phyloP scores from a whole-genome alignment of 2,329 filamentous ascomycete genomes.

The Lasiodiplodia hormozganensis region DNA sequence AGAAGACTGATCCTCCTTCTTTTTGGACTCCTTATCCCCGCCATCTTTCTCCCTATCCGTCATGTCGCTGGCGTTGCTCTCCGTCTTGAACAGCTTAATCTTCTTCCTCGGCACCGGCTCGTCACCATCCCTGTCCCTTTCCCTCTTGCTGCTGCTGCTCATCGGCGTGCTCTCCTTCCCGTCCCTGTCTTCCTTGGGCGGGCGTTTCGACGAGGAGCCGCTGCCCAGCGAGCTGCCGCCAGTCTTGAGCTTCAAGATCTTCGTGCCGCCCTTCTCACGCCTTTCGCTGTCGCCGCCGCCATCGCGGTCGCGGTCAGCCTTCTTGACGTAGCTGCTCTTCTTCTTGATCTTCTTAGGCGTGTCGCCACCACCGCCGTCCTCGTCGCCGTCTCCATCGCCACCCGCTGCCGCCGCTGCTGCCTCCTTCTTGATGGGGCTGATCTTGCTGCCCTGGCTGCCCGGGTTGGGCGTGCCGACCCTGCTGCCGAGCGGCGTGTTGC shows the following conservation, averaged over 20 bases:
- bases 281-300: constrained; percentile 40
- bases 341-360: constrained; percentile 59
- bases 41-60: constrained; percentile 7
- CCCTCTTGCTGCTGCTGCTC: neutral
- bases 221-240: neutral
- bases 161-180: constrained; percentile 33
- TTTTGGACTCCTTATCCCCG: neutral
- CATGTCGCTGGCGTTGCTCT: constrained; percentile 15
- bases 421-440: constrained; percentile 40
- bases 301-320: constrained; percentile 45
- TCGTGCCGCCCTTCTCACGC: constrained; percentile 40
- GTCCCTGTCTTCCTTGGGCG: constrained; percentile 31
- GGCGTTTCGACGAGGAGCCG: constrained; percentile 14
- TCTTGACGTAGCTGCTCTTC: constrained; percentile 52
- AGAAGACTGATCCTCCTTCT: neutral
- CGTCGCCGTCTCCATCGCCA: constrained; percentile 37
- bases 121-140: constrained; percentile 36
- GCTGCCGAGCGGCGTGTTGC: constrained; percentile 53
- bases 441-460: constrained; percentile 41
- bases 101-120: constrained; percentile 44
- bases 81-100: constrained; percentile 40
- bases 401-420: constrained; percentile 39
- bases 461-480: constrained; percentile 51
- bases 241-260: constrained; percentile 33
- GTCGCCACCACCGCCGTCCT: constrained; percentile 48